Evolutionary conservation across 1,284 basidiomycete species (phyloP), one percentile per base, ranked within the genome.

Genomic region (Rhodotorula sp.): DNA sequence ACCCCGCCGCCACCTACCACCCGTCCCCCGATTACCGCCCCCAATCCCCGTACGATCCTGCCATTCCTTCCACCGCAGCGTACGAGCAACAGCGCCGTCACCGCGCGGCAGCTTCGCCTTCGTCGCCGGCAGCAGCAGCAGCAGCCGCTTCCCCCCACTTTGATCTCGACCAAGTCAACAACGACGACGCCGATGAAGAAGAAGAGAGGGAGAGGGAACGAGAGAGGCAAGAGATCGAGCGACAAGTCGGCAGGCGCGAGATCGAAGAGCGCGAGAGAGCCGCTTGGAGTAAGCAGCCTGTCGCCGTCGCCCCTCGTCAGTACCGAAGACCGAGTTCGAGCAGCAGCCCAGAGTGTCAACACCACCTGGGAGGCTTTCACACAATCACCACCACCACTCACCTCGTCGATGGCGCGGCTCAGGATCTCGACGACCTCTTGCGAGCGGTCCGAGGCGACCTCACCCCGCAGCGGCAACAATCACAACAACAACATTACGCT

Each of bases 251-350:
- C 8, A 56, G 56, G 63, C 62, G 60, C 43, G 71, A 73, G 58
- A 70, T 73, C 39, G 70, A 72, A 58, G 58, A 67, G 14, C 57
- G 63, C 5, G 34, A 46, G 23, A 63, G 70, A 46, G 63, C 66
- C 29, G 64, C 63, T 31, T 73, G 72, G 64, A 73, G 65, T 48
- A 26, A 46, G 8, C 62, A 63, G n/a, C n/a, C 12, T 14, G 39
- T 43, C 39, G 39, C 12, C 39, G 10, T 43, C 39, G 39, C 39
- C 39, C 39, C 39, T 10, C 39, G 8, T 43, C 39, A 34, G 34
- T 34, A 43, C 39, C 39, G 39, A 12, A 43, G 39, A 43, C 39
- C 39, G 39, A 43, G 39, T 43, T 43, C 39, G 12, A 43, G 39
- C 39, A 43, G 39, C 39, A 43, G 39, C 39, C 39, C 39, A 43